phyloP scores from a whole-genome alignment of 2,329 filamentous ascomycete genomes.

The Sporothrix globosa region DNA sequence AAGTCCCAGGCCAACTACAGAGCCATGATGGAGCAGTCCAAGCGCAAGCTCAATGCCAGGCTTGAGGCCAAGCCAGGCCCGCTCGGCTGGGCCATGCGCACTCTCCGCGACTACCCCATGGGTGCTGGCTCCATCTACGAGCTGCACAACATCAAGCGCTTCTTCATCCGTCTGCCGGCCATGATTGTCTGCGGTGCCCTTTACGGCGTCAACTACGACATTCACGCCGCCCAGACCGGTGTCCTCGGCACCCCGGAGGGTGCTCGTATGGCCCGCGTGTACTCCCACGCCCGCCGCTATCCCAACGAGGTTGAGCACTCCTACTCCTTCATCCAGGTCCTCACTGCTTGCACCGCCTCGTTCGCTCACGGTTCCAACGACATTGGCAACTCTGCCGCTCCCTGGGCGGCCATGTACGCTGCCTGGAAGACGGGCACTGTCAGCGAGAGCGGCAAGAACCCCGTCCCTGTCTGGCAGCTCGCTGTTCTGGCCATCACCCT shows the following conservation, averaged over 20 bases:
- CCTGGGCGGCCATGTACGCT: slow-evolving; percentile 71
- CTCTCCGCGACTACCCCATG: slow-evolving; percentile 72
- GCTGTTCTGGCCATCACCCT: slow-evolving; percentile 68
- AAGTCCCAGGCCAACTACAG: slow-evolving; percentile 60
- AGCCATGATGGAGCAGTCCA: slow-evolving; percentile 60
- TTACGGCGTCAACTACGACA: slow-evolving; percentile 81
- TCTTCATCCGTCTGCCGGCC: slow-evolving; percentile 69
- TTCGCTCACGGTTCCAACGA: slow-evolving; percentile 80
- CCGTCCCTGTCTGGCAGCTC: slow-evolving; percentile 75
- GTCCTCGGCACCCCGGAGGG: slow-evolving; percentile 73
- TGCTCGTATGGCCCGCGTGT: slow-evolving; percentile 69
- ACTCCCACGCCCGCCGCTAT: slow-evolving; percentile 66
- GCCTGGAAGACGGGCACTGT: slow-evolving; percentile 67
- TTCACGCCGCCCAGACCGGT: slow-evolving; percentile 74
- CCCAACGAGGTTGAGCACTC: slow-evolving; percentile 70
- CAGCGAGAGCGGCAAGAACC: slow-evolving; percentile 59
- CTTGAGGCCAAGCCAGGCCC: slow-evolving; percentile 66
- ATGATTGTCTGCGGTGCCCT: slow-evolving; percentile 64
- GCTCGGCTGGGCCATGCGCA: slow-evolving; percentile 82
- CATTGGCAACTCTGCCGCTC: slow-evolving; percentile 70
- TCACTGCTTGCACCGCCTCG: slow-evolving; percentile 71
- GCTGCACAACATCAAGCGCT: slow-evolving; percentile 66
- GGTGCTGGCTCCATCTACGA: slow-evolving; percentile 76
- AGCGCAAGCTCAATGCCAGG: slow-evolving; percentile 61
- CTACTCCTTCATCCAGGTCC: slow-evolving; percentile 68